Base-by-base conservation (phyloP, 352 stramenopile genomes). In the Achlya hypogyna region DNA sequence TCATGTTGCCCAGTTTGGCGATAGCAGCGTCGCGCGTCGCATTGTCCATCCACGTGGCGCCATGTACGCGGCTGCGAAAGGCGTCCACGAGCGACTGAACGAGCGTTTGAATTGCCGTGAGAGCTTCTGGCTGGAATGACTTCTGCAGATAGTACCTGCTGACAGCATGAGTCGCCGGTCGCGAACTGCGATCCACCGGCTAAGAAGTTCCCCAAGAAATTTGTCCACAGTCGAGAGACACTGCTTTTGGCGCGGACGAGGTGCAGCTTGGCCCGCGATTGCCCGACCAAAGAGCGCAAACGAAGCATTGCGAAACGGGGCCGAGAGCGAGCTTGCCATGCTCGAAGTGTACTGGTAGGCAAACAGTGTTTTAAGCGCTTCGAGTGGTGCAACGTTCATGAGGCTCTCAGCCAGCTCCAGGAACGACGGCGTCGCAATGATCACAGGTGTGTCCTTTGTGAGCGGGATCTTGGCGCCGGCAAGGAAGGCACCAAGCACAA, bases 241-340 rank as follows among this genome's bases (percentile, higher is more conserved):
- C 22, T 92, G 75, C 65, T 98, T 97, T 86, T 90, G 96, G 9
- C 91, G 79, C 34, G 84, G 86, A n/a, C 92, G 83, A 49, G 89
- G 89, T 54, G 86, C 75, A 56, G 92, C 74, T 49, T 96, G 93
- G 0, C 93, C 93, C 1, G 74, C 71, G 0, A 98, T 67, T 1
- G 71, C 86, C 20, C 74, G 68, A 6, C 79, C 77, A 65, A 91
- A 97, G 70, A 98, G 97, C 2, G 88, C 78, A 69, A 98, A 98
- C 14, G 82, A 78, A 1, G 86, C 86, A n/a, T 89, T 71, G 8
- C 97, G 77, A 51, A 97, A 97, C 8, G 78, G 69, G 49, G 89
- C 76, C 53, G 79, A 82, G 1, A 91, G 69, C 5, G 69, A 68
- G 0, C 65, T 20, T 1, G 73, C 73, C 22, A 78, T 79, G 29